Base-by-base conservation (phyloP, 2,329 filamentous ascomycete species). In the Cordyceps pruinosa region DNA sequence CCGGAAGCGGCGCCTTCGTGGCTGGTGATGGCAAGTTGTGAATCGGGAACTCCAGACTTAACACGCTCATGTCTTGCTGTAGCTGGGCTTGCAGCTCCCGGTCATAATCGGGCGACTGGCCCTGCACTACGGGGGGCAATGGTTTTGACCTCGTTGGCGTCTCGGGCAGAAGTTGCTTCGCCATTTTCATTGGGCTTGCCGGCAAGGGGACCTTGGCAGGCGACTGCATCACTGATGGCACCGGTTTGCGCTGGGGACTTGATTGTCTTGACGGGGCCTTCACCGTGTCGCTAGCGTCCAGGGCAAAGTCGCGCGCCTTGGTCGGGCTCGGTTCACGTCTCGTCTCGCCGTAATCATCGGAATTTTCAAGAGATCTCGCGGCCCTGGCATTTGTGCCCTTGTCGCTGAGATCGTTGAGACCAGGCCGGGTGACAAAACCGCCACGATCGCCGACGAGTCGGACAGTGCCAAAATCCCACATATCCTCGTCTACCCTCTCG, bases 391-490 rank as follows among this genome's bases (percentile, higher is more conserved):
- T 96, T 19, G 88, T 86, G 13, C 87, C 87, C 32, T 88, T 87
- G 59, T 92, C 89, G 62, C 89, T 91, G 85, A 96, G 84, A 0
- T 85, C 78, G 63, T 87, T 80, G 17, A 84, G 75, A 3, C 86
- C 86, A 0, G 79, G 78, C 47, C 83, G 75, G 46, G 73, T 74
- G 8, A 81, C 67, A 1, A 82, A 68, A 30, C 79, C 80, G 60
- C 85, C 84, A 28, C 83, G 80, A 55, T 86, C 84, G 32, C 81
- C 83, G n/a, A 87, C 85, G 6, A 95, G 86, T 57, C 92, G 83
- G 53, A 99, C 90, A 0, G 94, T 99, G 44, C 94, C 94, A 75
- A 99, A 99, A 71, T 99, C 94, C 94, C 94, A 99, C 68, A 97
- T 84, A 70, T 97, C 94, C 69, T 97, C 90, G 60, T 87, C 80